Evolutionary conservation across 192 early-diverging fungal genomes (phyloP), one percentile per base, ranked within the genome.

Genomic region (Nowakowskiella sp.): DNA sequence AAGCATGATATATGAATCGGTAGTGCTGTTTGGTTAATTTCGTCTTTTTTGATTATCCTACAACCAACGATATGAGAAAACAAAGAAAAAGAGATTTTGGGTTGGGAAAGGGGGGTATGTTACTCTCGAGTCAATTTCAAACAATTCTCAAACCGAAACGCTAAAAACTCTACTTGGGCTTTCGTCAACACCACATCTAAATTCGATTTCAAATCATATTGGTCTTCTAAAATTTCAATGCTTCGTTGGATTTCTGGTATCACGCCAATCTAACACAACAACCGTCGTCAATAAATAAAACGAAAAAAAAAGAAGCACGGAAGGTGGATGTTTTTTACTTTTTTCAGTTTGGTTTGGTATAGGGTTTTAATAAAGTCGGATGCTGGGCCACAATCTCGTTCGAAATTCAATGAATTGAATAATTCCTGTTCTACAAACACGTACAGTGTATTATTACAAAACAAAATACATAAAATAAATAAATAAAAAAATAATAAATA

Each of bases 1-100:
- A 92, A 68, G 53, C 83, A 83, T 1, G 78, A 64, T n/a, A 86
- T 49, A 44, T 88, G 83, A 13, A 75, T 66, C 1, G 81, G 73
- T 16, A 92, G 70, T 36, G 68, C 66, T 1, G 65, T 53, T 34
- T 63, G 58, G 60, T 88, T 82, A 52, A 70, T 70, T 13, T 69
- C 69, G 58, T 88, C 83, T 6, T 58, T 42, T 36, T 70, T 60
- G 42, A 77, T 59, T 39, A 91, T 76, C 36, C 87, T 88, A 47
- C 23, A 45, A 34, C 22, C n/a, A 19, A 19, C 31, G 31, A 6
- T 30, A 4, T 57, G 3, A n/a, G 32, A 31, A 13, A 42, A 24
- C 19, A 9, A 5, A 44, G 24, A 32, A 21, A 26, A 6, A 6
- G 16, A 31, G 9, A 26, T 10, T n/a, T n/a, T n/a, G n/a, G n/a